Percentiles rank a stretch among this genome's conserved stretches.
Evolutionary conservation across 2,329 filamentous ascomycete species (phyloP).

Genomic region (Didymella pinodella): DNA sequence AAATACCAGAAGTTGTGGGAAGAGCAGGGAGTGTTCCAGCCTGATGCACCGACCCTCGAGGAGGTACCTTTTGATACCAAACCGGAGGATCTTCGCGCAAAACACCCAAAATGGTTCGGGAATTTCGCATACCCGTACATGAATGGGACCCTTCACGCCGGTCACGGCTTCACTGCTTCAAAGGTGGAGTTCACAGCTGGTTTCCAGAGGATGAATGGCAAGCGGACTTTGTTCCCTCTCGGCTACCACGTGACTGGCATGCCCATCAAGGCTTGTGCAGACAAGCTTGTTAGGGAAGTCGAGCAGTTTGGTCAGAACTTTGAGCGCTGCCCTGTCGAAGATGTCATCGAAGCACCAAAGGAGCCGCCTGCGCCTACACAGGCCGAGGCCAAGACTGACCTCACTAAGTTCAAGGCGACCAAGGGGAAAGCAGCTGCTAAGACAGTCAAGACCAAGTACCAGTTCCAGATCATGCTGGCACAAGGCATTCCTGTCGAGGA

Average conservation of each 20-base stretch:
- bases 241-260: constrained; percentile 97
- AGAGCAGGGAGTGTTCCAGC: constrained; percentile 79
- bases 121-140: constrained; percentile 70
- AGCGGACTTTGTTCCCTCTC: constrained; percentile 84
- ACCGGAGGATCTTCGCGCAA: constrained; percentile 76
- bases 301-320: constrained; percentile 89
- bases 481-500: constrained; percentile 87
- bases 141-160: constrained; percentile 73
- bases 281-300: constrained; percentile 92
- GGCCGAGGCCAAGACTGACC: constrained; percentile 74
- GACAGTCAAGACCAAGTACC: constrained; percentile 92
- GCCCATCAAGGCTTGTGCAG: constrained; percentile 91
- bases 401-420: constrained; percentile 83
- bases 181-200: constrained; percentile 94
- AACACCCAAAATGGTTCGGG: constrained; percentile 91
- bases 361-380: constrained; percentile 67
- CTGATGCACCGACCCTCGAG: constrained; percentile 78
- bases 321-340: constrained; percentile 67
- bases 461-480: constrained; percentile 93
- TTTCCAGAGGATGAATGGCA: constrained; percentile 89
- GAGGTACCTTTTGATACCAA: constrained; percentile 81
- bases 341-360: constrained; percentile 55
- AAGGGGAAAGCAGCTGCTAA: constrained; percentile 88
- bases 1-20: constrained; percentile 91
- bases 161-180: constrained; percentile 88